Base-by-base conservation (phyloP, 23 red algal species). In the Agarophyton chilense region DNA sequence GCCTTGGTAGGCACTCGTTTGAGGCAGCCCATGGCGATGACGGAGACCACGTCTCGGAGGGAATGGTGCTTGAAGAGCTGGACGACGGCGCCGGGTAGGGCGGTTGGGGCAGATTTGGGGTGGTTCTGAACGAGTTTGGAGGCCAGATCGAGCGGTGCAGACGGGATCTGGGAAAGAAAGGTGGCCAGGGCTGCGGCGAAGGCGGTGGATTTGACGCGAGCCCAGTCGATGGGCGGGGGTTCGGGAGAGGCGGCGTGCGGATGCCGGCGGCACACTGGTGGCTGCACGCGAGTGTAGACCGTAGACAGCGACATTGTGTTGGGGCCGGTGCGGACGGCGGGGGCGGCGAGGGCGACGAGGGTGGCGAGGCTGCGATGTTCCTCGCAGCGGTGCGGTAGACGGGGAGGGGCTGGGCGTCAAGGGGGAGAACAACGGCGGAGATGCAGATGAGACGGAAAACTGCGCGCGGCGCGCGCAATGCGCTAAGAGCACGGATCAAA, bases 1-100 rank as follows among this genome's bases (percentile, higher is more conserved):
- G 86, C 64, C 76, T 90, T 90, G 25, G 86, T 90, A 0, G 86
- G 86, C 33, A 90, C 61, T 13, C 86, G 86, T 55, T 90, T 90
- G 12, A 90, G 5, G 56, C 38, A 53, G 38, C 75, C 41, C 49
- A 90, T 56, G 22, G 52, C 40, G 46, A 90, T 43, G 44, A 54
- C 72, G 13, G 18, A 24, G 28, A 70, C 75, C 47, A 63, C 29
- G 17, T 55, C 74, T 36, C 22, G 32, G 14, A 12, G 56, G 4
- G 43, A 47, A 4, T 50, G 38, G 63, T 56, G 65, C 14, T 54
- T 44, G 38, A 76, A 33, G 1, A 55, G 46, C 44, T 76, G 67
- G n/a, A 33, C 56, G 17, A 76, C 11, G 32, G 63, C 64, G 52
- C 45, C 21, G 10, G 39, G 64, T 50, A 68, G 58, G 36, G 22